phyloP scores from a whole-genome alignment of 2,329 filamentous ascomycete species.

The Colletotrichum sp. region DNA sequence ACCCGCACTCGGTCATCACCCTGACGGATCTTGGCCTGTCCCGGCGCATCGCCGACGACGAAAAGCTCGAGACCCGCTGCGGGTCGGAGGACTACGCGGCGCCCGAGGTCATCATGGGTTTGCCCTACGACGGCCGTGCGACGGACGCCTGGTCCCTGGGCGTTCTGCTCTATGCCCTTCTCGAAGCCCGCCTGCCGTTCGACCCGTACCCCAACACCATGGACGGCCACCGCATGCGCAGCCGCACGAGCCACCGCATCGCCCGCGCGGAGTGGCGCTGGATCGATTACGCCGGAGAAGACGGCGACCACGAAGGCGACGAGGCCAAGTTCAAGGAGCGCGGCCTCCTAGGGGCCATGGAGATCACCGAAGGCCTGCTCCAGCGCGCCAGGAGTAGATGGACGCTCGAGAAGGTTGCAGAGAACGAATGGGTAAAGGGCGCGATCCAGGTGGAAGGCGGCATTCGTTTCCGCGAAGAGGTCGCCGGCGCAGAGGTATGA shows the following conservation, averaged over 20 bases:
- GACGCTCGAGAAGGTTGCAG: slow-evolving; percentile 74
- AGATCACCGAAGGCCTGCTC: slow-evolving; percentile 82
- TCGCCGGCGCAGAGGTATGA: slow-evolving; percentile 58
- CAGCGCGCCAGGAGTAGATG: slow-evolving; percentile 83
- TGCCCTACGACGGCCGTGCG: slow-evolving; percentile 89
- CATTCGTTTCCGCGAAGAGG: slow-evolving; percentile 63
- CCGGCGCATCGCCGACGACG: slow-evolving; percentile 81
- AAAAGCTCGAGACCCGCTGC: slow-evolving; percentile 90
- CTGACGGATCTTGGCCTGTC: slow-evolving; percentile 92
- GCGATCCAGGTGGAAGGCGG: slow-evolving; percentile 74
- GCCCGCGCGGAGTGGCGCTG: slow-evolving; percentile 95
- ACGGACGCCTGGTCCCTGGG: slow-evolving; percentile 96
- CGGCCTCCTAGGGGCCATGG: slow-evolving; percentile 76
- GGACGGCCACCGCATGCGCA: slow-evolving; percentile 77
- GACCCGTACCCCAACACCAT: slow-evolving; percentile 85
- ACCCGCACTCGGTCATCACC: slow-evolving; percentile 84
- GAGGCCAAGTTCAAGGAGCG: slow-evolving; percentile 64
- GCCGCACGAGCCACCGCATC: slow-evolving; percentile 90
- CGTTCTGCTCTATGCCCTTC: slow-evolving; percentile 88
- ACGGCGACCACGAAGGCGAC: slow-evolving; percentile 83
- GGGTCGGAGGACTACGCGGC: slow-evolving; percentile 97
- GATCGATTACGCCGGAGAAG: slow-evolving; percentile 82
- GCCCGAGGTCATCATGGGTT: slow-evolving; percentile 93
- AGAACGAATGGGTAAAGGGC: slow-evolving; percentile 75
- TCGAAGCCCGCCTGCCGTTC: slow-evolving; percentile 93